These are phyloP conservation scores for Anaeramoeba flamelloides DNA, from an alignment of 78 protist species.

Conservation along the genomic window DNA sequence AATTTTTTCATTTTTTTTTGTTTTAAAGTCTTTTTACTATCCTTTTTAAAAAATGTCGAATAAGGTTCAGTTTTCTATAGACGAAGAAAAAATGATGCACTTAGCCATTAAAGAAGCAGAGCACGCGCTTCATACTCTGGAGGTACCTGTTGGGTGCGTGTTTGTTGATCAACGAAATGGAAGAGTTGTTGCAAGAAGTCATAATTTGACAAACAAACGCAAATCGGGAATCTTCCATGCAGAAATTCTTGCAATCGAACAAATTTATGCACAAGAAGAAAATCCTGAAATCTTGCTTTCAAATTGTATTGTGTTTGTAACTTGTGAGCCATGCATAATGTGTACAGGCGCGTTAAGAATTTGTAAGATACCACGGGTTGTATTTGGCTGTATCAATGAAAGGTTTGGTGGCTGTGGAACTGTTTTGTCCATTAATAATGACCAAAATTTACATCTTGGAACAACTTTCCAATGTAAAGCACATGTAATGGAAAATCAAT, in stretches of 20 bases:
- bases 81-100: too few relatives aligned
- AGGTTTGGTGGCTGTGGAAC: slow-evolving; percentile 59
- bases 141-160: not conserved
- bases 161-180: not conserved
- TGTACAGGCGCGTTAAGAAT: slow-evolving; percentile 47
- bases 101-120: too few relatives aligned
- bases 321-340: slow-evolving; percentile 70
- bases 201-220: not conserved
- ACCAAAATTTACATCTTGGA: too few relatives aligned
- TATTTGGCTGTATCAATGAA: slow-evolving; percentile 44
- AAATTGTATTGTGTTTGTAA: slow-evolving; percentile 59
- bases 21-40: too few relatives aligned
- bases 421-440: slow-evolving; percentile 19
- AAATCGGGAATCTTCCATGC: not conserved
- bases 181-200: not conserved
- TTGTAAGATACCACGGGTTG: not conserved
- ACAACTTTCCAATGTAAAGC: too few relatives aligned
- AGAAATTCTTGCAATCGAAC: not conserved
- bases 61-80: too few relatives aligned
- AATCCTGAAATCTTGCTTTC: not conserved
- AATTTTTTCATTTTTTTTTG: too few relatives aligned
- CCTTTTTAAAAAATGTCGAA: too few relatives aligned
- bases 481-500: too few relatives aligned
- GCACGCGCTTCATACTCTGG: too few relatives aligned
- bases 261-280: too few relatives aligned